Conservation (phyloP, 768 basidiomycete genomes). For the Phlebiopsis gigantea region DNA sequence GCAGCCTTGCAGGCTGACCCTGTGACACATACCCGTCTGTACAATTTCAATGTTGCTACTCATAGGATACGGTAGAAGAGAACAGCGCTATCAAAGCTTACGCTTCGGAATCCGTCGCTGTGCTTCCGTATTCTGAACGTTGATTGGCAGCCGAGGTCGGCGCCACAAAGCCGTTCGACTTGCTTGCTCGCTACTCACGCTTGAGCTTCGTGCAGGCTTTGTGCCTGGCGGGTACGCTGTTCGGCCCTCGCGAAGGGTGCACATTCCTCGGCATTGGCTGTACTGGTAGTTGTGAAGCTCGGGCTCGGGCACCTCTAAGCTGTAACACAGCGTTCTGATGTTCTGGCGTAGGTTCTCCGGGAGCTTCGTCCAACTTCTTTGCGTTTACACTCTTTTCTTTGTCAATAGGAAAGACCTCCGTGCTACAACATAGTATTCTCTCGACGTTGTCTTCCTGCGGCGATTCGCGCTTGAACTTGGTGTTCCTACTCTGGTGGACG, state of each 20-base stretch:
- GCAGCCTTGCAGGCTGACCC: background rate
- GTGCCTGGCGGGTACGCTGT: background rate
- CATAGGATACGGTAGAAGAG: slow-evolving; percentile 4
- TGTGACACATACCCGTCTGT: slow-evolving; percentile 3
- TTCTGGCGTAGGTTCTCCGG: background rate
- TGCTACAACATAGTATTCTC: background rate
- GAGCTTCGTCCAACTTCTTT: background rate
- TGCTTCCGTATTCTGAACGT: background rate
- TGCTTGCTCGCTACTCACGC: background rate
- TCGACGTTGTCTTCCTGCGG: background rate
- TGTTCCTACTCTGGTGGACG: background rate
- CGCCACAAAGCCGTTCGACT: slow-evolving; percentile 3
- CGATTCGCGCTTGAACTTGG: background rate
- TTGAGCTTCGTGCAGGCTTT: background rate
- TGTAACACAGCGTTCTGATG: background rate
- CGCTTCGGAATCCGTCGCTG: background rate
- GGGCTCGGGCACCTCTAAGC: background rate
- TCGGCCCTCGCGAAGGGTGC: too few species aligned
- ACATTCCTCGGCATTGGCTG: too few species aligned
- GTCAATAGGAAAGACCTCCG: background rate
- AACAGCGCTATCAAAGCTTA: background rate
- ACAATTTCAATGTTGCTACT: slow-evolving; percentile 4
- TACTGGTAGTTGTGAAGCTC: background rate
- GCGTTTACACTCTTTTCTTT: background rate
- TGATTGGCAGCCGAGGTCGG: background rate